Evolutionary conservation across 73 alveolate species (phyloP).

Genomic region (Tetrahymena borealis): DNA sequence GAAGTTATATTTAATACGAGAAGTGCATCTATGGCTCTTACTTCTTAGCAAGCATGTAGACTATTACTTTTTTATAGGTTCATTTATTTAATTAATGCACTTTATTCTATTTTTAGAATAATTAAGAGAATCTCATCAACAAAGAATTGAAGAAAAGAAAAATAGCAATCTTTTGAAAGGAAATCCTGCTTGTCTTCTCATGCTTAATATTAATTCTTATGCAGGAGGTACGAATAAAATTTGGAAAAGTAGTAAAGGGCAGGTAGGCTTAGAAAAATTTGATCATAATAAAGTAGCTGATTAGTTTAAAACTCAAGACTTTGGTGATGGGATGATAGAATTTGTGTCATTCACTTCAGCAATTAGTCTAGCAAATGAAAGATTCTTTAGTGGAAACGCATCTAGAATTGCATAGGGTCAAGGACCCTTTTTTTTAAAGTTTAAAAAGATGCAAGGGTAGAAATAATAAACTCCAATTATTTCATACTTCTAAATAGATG

Average conservation of each 20-base stretch:
- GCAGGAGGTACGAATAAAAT: conserved; percentile 83
- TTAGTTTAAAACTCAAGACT: conserved; percentile 18
- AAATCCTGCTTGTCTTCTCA: conserved; percentile 71
- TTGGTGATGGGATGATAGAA: conserved; percentile 64
- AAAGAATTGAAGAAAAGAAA: background rate
- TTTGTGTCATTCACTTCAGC: conserved; percentile 45
- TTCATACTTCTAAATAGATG: conserved; percentile 59
- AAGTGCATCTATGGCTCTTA: background rate
- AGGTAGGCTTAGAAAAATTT: conserved; percentile 28
- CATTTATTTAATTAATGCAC: background rate
- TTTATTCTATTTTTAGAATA: background rate
- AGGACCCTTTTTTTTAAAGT: conserved; percentile 60
- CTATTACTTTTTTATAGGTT: background rate
- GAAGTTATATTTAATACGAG: background rate
- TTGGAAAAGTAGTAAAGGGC: conserved; percentile 65
- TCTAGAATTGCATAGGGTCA: conserved; percentile 48
- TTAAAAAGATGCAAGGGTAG: conserved; percentile 25
- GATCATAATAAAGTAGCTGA: conserved; percentile 20
- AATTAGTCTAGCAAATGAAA: conserved; percentile 44
- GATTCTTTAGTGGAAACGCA: conserved; percentile 46
- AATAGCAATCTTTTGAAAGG: conserved; percentile 50
- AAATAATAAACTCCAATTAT: background rate
- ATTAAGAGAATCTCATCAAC: background rate
- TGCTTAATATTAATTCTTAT: conserved; percentile 72
- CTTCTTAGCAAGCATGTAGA: background rate